Percentiles rank a stretch among this genome's conserved stretches.
These are phyloP conservation scores for Aspergillus pseudoglaucus DNA, from an alignment of 2,329 filamentous ascomycete genomes.

Conservation along the genomic window DNA sequence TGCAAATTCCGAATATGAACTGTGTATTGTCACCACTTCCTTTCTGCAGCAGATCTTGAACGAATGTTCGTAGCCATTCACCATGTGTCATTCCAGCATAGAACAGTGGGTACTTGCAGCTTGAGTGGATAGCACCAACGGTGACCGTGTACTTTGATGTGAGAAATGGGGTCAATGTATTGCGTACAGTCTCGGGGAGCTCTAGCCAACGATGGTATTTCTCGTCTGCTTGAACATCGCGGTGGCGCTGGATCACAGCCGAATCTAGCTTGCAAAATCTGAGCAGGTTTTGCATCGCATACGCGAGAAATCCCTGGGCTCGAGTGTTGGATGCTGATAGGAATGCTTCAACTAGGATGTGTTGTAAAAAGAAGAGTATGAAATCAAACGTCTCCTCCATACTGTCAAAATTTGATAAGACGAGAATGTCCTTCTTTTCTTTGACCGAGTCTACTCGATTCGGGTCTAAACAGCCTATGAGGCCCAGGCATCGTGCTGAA, in stretches of 20 bases:
- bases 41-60: slow-evolving; percentile 73
- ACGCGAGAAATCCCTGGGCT: slow-evolving; percentile 85
- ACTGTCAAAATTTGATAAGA: slow-evolving; percentile 78
- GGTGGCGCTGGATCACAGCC: slow-evolving; percentile 46
- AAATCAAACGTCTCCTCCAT: slow-evolving; percentile 78
- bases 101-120: slow-evolving; percentile 72
- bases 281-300: slow-evolving; percentile 87
- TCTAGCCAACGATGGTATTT: slow-evolving; percentile 69
- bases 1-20: slow-evolving; percentile 73
- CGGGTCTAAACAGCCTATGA: slow-evolving; percentile 86
- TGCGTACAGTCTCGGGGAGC: slow-evolving; percentile 70
- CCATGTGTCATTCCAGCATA: slow-evolving; percentile 60
- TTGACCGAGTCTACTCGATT: slow-evolving; percentile 77
- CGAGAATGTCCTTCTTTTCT: slow-evolving; percentile 74
- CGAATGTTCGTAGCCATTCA: slow-evolving; percentile 74
- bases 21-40: slow-evolving; percentile 67
- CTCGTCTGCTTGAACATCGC: slow-evolving; percentile 51
- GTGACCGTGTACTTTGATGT: slow-evolving; percentile 74
- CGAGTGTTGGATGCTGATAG: slow-evolving; percentile 81
- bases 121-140: slow-evolving; percentile 48
- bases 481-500: slow-evolving; percentile 74
- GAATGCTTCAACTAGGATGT: slow-evolving; percentile 86
- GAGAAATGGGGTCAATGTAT: slow-evolving; percentile 80
- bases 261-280: slow-evolving; percentile 67
- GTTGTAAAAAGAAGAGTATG: slow-evolving; percentile 73